Evolutionary conservation across 139 green algal species (phyloP).

Genomic region (Chlorella vulgaris): DNA sequence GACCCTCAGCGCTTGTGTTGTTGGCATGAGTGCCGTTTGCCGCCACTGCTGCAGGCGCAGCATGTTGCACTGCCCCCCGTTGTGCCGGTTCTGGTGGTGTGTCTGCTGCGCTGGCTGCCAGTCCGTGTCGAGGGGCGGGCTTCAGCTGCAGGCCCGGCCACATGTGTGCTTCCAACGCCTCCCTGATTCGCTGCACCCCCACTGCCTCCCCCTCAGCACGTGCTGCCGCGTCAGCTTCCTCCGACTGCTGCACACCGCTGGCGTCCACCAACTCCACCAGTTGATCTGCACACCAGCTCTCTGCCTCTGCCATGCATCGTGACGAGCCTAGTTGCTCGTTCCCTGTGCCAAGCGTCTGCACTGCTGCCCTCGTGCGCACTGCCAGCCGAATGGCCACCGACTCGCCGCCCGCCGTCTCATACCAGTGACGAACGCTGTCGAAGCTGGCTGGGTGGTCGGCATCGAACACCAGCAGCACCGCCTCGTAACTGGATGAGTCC

Average conservation of each 20-base stretch:
- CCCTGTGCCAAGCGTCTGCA: background rate
- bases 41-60: background rate
- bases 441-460: background rate
- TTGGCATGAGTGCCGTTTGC: background rate
- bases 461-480: constrained; percentile 41
- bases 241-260: background rate
- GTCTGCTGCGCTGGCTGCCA: background rate
- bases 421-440: constrained; percentile 16
- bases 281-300: constrained; percentile 33
- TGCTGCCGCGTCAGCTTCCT: background rate
- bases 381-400: constrained; percentile 18
- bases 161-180: constrained; percentile 65
- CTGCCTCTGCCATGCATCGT: background rate
- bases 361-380: background rate
- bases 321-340: background rate
- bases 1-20: background rate
- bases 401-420: background rate
- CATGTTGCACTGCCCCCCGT: too few relatives aligned
- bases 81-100: background rate
- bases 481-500: background rate
- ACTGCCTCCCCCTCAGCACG: background rate
- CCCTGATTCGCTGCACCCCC: constrained; percentile 48
- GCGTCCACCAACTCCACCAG: constrained; percentile 27
- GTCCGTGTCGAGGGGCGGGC: background rate
- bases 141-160: constrained; percentile 57